Percentiles rank a stretch among this genome's conserved stretches.
Evolutionary conservation across 2,329 filamentous ascomycete species (phyloP).

Genomic region (Aspergillus fumigatiaffinis): DNA sequence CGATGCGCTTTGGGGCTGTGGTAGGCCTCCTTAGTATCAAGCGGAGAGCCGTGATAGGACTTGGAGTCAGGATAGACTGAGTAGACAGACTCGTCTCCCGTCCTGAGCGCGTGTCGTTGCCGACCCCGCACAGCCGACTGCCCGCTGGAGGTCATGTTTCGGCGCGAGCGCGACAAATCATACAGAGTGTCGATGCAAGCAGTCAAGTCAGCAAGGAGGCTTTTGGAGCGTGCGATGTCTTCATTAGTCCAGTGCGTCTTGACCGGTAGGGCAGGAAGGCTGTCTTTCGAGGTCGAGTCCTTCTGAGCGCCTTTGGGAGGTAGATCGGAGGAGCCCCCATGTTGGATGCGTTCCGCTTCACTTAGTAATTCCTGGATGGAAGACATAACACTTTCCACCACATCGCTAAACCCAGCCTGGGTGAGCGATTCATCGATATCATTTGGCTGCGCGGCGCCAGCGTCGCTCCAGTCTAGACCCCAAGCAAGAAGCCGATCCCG

Average conservation of each 20-base stretch:
- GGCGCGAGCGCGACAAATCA: constrained; percentile 56
- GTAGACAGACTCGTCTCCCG: constrained; percentile 19
- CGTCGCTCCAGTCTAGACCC: constrained; percentile 65
- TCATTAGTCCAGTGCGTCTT: constrained; percentile 46
- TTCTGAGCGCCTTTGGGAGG: constrained; percentile 34
- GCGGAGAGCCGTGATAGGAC: constrained; percentile 34
- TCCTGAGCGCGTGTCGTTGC: constrained; percentile 25
- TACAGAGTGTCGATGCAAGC: constrained; percentile 63
- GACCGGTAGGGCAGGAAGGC: constrained; percentile 29
- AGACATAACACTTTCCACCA: constrained; percentile 60
- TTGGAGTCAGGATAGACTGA: constrained; percentile 24
- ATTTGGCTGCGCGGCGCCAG: constrained; percentile 51
- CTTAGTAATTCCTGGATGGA: constrained; percentile 61
- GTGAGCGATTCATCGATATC: constrained; percentile 62
- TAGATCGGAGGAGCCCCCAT: constrained; percentile 38
- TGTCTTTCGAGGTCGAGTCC: constrained; percentile 27
- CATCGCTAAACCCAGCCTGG: constrained; percentile 59
- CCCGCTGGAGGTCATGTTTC: constrained; percentile 35
- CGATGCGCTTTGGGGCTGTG: constrained; percentile 20
- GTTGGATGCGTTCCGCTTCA: constrained; percentile 57
- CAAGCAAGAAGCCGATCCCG: constrained; percentile 61
- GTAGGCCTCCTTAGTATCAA: constrained; percentile 30
- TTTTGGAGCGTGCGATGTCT: constrained; percentile 53
- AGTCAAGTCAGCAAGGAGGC: constrained; percentile 57
- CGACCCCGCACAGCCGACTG: constrained; percentile 19